Evolutionary conservation across 2,329 filamentous ascomycete species (phyloP).

Genomic region (Aspergillus sp.): DNA sequence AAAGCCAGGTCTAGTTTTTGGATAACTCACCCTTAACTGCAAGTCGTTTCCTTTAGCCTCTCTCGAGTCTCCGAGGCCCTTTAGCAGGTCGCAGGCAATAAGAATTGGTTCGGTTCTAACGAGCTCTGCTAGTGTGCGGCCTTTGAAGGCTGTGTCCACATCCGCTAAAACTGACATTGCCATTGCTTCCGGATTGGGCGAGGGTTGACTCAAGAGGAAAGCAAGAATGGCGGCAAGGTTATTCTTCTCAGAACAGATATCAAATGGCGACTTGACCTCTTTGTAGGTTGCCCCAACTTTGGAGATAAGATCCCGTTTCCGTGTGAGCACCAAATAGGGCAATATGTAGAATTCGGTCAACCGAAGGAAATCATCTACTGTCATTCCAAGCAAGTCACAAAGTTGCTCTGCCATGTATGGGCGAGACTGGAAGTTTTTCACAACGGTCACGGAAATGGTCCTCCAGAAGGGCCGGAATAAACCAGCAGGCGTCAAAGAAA

Average conservation of each 20-base stretch:
- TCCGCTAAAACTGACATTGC: conserved; percentile 62
- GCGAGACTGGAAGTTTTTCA: conserved; percentile 70
- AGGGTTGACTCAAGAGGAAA: conserved; percentile 52
- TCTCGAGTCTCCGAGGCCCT: conserved; percentile 64
- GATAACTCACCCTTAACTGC: conserved; percentile 46
- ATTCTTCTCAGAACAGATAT: conserved; percentile 53
- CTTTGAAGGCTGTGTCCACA: conserved; percentile 64
- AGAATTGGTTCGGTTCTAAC: conserved; percentile 68
- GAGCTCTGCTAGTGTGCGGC: conserved; percentile 59
- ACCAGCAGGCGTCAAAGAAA: conserved; percentile 55
- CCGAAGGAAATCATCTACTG: conserved; percentile 65
- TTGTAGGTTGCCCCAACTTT: conserved; percentile 68
- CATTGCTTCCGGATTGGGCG: conserved; percentile 59
- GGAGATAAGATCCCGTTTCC: conserved; percentile 69
- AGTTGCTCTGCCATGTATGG: conserved; percentile 78
- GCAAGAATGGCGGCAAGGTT: conserved; percentile 56
- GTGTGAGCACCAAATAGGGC: conserved; percentile 76
- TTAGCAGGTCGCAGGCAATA: conserved; percentile 74
- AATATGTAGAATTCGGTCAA: conserved; percentile 74
- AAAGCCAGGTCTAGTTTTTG: neutral
- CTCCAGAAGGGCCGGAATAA: conserved; percentile 86
- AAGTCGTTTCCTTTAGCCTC: conserved; percentile 35
- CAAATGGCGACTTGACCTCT: conserved; percentile 48
- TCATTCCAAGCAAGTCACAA: conserved; percentile 72
- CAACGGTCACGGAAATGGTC: conserved; percentile 70